Base-by-base conservation (phyloP, 352 stramenopile species). In the Phytophthora hybrid region DNA sequence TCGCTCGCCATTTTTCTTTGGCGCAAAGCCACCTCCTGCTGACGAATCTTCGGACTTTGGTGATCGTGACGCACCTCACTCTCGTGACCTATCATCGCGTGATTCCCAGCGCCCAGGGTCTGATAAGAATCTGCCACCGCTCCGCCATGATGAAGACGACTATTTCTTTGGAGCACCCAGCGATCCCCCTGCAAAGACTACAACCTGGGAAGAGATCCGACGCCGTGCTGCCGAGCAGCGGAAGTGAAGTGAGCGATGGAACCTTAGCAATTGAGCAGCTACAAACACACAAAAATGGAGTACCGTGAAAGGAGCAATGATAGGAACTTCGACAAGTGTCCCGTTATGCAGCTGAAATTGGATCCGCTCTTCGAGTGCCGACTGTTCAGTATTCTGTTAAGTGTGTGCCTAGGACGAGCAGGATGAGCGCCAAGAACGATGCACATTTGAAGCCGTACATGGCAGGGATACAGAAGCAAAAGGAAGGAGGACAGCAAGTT, bases 141-240 rank as follows among this genome's bases (percentile, higher is more conserved):
- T 82, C 61, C 74, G 72, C 18, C 70, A 79, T 51, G 77, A 92
- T 14, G 76, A 89, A 31, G 82, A 89, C 51, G 74, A 85, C 18
- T 88, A 90, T 62, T 89, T 84, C 65, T 86, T 88, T 32, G 80
- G 69, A 4, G 59, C 59, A 9, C 58, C 70, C 19, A 78, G 63
- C 19, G 61, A 87, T 9, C 39, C 58, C 16, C 55, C 60, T 2
- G 59, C 44, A 21, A 86, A 90, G 41, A 76, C 79, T 8, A 93
- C 85, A 13, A 92, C 87, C 8, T 95, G 88, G 88, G 87, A 95
- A 47, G 87, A 95, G 31, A 87, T 95, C 29, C 87, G 88, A 41
- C 81, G 83, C 55, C 88, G 83, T 11, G 82, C 83, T 54, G 78
- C 82, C 32, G 66, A 82, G 14, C 73, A 82, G 19, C 69, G 77